phyloP scores from a whole-genome alignment of 305 asterid species.

The Fraxinus paxiana region DNA sequence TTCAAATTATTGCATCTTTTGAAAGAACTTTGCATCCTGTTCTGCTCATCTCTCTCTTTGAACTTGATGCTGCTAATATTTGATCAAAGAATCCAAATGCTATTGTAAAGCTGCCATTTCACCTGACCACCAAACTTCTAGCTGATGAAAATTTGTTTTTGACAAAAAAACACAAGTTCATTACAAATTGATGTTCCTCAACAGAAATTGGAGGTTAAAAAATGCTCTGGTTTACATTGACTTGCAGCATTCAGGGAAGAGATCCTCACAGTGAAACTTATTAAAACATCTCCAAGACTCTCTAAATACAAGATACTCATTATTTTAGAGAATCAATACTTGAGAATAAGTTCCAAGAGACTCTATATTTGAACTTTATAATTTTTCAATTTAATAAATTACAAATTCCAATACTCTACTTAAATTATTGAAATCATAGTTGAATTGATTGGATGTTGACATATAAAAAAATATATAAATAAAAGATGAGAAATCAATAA shows the following conservation, averaged over 20 bases:
- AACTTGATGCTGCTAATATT: background rate
- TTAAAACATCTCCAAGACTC: too few relatives aligned
- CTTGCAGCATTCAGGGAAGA: background rate
- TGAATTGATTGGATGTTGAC: too few relatives aligned
- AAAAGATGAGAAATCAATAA: too few relatives aligned
- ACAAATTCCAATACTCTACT: too few relatives aligned
- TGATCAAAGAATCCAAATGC: background rate
- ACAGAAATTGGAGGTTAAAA: background rate
- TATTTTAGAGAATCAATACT: too few relatives aligned
- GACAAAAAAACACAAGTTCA: background rate
- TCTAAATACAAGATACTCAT: too few relatives aligned
- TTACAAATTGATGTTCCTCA: background rate
- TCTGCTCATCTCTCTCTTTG: background rate
- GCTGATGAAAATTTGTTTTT: background rate
- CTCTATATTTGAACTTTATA: too few relatives aligned
- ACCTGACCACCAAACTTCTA: background rate
- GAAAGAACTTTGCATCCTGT: background rate
- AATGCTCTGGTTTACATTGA: background rate
- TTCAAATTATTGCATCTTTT: background rate
- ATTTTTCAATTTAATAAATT: too few relatives aligned
- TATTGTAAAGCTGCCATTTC: background rate
- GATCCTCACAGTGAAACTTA: background rate
- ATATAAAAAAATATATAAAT: too few relatives aligned
- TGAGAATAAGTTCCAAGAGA: too few relatives aligned
- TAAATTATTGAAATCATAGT: too few relatives aligned